Conservation (phyloP, 768 basidiomycete species). For the Tubosaeta sp. region DNA sequence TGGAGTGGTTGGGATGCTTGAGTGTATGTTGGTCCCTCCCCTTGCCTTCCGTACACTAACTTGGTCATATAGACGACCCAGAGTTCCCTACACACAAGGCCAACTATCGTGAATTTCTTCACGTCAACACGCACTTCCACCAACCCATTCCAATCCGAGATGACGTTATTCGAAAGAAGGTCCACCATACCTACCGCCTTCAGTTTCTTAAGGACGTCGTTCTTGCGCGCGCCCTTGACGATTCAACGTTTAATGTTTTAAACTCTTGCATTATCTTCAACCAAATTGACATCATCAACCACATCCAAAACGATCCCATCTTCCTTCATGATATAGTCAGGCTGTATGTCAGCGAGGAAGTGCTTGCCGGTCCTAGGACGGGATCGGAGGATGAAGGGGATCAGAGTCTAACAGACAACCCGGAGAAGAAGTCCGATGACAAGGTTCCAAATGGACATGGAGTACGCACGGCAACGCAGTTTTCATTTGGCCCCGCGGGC, state of each 20-base stretch:
- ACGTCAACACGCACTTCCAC: slow-evolving; percentile 77
- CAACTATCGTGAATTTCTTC: slow-evolving; percentile 91
- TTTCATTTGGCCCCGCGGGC: slow-evolving; percentile 56
- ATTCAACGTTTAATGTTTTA: slow-evolving; percentile 94
- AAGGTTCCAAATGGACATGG: slow-evolving; percentile 31
- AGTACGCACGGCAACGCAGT: slow-evolving; percentile 26
- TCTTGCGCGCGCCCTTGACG: slow-evolving; percentile 89
- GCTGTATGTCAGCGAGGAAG: slow-evolving; percentile 70
- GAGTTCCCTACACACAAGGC: slow-evolving; percentile 97
- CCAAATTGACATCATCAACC: slow-evolving; percentile 94
- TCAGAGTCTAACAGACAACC: slow-evolving; percentile 25
- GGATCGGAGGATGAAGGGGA: slow-evolving; percentile 30
- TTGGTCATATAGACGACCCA: slow-evolving; percentile 70
- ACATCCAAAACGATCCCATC: slow-evolving; percentile 72
- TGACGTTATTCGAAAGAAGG: slow-evolving; percentile 70
- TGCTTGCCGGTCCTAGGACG: slow-evolving; percentile 41
- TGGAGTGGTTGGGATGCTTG: slow-evolving; percentile 93
- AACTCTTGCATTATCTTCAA: slow-evolving; percentile 98
- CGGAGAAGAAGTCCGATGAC: slow-evolving; percentile 39
- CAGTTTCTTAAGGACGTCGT: slow-evolving; percentile 99
- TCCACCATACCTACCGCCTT: slow-evolving; percentile 95
- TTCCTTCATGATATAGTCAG: slow-evolving; percentile 78
- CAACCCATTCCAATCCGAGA: slow-evolving; percentile 86
- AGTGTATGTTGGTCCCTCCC: slow-evolving; percentile 61
- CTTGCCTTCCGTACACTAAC: slow-evolving; percentile 9